Evolutionary conservation across 768 basidiomycete genomes (phyloP).

Genomic region (Lactarius hatsudake): DNA sequence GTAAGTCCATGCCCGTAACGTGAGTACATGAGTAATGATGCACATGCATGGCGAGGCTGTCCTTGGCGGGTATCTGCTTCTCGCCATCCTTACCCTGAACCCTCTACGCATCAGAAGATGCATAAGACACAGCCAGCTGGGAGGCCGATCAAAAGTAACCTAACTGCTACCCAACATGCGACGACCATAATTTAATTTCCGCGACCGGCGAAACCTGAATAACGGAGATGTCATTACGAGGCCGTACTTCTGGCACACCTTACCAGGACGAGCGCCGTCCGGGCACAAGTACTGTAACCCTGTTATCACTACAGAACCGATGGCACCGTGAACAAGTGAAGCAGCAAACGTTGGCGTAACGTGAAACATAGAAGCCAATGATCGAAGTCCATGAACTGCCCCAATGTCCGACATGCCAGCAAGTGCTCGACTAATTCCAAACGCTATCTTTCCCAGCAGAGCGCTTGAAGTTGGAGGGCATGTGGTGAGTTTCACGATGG

Average conservation of each 20-base stretch:
- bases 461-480: too few species aligned
- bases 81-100: neutral
- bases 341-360: neutral
- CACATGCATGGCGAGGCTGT: neutral
- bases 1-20: neutral
- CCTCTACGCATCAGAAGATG: neutral
- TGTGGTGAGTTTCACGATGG: too few species aligned
- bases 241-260: neutral
- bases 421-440: neutral
- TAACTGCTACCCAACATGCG: neutral
- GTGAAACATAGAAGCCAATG: neutral
- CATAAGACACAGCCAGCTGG: neutral
- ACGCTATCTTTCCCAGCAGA: neutral
- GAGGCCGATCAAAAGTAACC: neutral
- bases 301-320: neutral
- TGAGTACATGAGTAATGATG: neutral
- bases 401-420: neutral
- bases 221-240: neutral
- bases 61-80: neutral
- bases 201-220: neutral
- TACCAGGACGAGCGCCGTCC: neutral
- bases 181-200: neutral
- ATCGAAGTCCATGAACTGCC: neutral
- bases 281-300: neutral
- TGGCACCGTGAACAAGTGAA: neutral